phyloP scores from a whole-genome alignment of 306 rosid genomes.

The Dalbergia oliveri region DNA sequence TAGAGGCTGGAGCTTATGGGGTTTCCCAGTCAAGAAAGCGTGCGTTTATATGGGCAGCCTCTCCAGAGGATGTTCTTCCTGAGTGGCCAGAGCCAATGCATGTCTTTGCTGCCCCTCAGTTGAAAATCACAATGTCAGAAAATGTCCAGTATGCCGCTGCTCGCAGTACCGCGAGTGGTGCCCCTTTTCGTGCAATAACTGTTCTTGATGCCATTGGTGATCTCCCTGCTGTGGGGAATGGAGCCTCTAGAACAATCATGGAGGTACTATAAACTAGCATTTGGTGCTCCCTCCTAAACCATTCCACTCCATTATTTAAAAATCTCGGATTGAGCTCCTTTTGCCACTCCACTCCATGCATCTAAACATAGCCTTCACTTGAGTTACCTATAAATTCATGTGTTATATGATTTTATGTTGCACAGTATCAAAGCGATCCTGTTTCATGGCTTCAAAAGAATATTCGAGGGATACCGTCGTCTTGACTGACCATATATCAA shows the following conservation, averaged over 20 bases:
- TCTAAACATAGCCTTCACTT: not conserved
- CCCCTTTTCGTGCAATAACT: slow-evolving; percentile 90
- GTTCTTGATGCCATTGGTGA: slow-evolving; percentile 95
- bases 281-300: too few species aligned
- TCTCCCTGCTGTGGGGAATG: slow-evolving; percentile 91
- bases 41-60: slow-evolving; percentile 98
- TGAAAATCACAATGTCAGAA: slow-evolving; percentile 61
- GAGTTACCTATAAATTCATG: slow-evolving; percentile 21
- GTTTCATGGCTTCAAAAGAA: slow-evolving; percentile 92
- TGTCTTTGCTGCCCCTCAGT: slow-evolving; percentile 73
- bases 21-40: slow-evolving; percentile 96
- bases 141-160: slow-evolving; percentile 69
- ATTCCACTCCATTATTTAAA: too few species aligned
- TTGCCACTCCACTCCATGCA: too few species aligned
- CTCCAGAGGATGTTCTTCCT: slow-evolving; percentile 77
- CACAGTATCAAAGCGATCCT: slow-evolving; percentile 75
- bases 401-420: slow-evolving; percentile 35
- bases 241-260: slow-evolving; percentile 73
- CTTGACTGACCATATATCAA: slow-evolving; percentile 86
- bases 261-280: slow-evolving; percentile 58
- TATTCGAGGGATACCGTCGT: slow-evolving; percentile 72
- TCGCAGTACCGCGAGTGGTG: slow-evolving; percentile 72
- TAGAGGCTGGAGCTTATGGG: slow-evolving; percentile 97
- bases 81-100: slow-evolving; percentile 96
- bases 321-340: too few species aligned